These are phyloP conservation scores for Helicocarpus griseus DNA, from an alignment of 2,329 filamentous ascomycete genomes.

Conservation along the genomic window DNA sequence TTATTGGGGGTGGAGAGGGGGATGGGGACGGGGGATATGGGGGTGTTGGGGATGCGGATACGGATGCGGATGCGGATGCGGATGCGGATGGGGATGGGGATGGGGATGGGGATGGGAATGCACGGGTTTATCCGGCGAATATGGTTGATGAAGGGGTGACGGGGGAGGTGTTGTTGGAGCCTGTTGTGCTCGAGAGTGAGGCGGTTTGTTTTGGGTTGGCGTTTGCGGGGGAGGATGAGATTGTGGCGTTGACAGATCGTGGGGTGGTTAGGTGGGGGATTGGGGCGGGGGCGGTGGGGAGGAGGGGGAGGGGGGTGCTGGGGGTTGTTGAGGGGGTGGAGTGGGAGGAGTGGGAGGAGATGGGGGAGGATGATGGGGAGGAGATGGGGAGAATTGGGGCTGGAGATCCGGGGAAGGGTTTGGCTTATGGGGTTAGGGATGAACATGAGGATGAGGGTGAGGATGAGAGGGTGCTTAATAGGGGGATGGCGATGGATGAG, in stretches of 20 bases:
- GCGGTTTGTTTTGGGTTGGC: constrained; percentile 30
- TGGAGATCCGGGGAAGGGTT: neutral
- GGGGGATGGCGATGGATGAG: neutral
- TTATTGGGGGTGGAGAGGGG: constrained; percentile 24
- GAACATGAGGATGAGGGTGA: neutral
- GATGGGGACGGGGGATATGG: no score
- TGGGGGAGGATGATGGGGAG: neutral
- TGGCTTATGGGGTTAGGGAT: no score
- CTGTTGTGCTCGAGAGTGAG: constrained; percentile 24
- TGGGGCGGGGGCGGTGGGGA: constrained; percentile 19
- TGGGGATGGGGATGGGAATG: neutral
- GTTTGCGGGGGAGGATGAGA: constrained; percentile 29
- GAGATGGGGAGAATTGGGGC: neutral
- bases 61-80: neutral
- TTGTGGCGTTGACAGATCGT: constrained; percentile 33
- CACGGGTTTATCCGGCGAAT: constrained; percentile 23
- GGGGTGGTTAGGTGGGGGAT: constrained; percentile 32
- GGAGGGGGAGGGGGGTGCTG: constrained; percentile 11
- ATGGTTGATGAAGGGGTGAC: constrained; percentile 10
- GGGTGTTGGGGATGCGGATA: constrained; percentile 7
- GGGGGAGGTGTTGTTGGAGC: constrained; percentile 22
- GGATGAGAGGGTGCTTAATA: neutral
- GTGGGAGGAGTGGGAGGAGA: neutral
- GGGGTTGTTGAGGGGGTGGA: neutral
- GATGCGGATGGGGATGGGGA: constrained; percentile 13